Conservation (phyloP, 768 basidiomycete genomes). For the Mycena indigotica region DNA sequence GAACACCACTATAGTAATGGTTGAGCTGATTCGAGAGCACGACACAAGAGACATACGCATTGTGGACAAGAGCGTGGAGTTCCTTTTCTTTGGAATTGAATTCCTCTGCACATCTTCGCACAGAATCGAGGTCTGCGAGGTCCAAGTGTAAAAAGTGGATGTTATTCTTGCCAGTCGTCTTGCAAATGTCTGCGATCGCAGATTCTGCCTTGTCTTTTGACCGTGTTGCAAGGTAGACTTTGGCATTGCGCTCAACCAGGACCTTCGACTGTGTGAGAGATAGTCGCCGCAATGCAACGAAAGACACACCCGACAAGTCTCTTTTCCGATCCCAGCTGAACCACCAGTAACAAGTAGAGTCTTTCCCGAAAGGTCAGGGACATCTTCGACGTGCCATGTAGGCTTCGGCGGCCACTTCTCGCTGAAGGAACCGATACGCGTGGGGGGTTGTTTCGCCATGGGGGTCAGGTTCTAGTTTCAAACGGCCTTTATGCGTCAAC, state of each 20-base stretch:
- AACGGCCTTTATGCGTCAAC: not conserved
- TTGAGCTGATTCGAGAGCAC: not conserved
- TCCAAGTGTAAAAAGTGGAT: conserved; percentile 39
- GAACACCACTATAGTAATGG: conserved; percentile 29
- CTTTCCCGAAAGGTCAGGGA: conserved; percentile 37
- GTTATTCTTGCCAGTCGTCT: conserved; percentile 42
- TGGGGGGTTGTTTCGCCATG: conserved; percentile 3
- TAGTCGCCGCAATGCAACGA: too few species aligned
- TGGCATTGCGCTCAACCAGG: conserved; percentile 46
- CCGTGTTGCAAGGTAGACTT: conserved; percentile 49
- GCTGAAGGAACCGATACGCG: conserved; percentile 20
- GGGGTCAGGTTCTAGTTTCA: not conserved
- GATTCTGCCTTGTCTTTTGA: conserved; percentile 33
- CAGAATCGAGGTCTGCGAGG: conserved; percentile 34
- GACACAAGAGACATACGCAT: conserved; percentile 25
- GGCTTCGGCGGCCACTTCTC: conserved; percentile 29
- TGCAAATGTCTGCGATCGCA: conserved; percentile 44
- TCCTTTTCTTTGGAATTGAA: conserved; percentile 32
- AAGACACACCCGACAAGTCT: conserved; percentile 23
- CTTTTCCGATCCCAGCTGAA: conserved; percentile 24
- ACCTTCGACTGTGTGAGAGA: conserved; percentile 26
- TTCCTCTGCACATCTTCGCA: conserved; percentile 36
- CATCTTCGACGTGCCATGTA: conserved; percentile 30
- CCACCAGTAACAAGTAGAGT: conserved; percentile 38
- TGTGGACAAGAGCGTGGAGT: conserved; percentile 38